These are phyloP conservation scores for Laguncularia racemosa DNA, from an alignment of 345 rosid genomes.

Conservation along the genomic window DNA sequence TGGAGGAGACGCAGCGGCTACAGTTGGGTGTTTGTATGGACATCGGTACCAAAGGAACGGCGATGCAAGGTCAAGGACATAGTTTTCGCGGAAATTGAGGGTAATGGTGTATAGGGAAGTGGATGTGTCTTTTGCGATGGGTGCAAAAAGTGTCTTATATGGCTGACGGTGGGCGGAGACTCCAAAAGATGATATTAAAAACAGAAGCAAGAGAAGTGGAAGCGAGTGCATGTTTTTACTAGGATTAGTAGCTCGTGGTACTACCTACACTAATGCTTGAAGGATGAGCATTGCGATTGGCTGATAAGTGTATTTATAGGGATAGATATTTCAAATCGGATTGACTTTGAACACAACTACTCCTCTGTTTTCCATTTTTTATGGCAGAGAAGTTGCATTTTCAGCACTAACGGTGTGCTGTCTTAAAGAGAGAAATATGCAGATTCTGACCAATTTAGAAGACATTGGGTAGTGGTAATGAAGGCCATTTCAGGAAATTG, in stretches of 20 bases:
- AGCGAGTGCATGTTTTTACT: neutral
- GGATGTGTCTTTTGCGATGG: slow-evolving; percentile 21
- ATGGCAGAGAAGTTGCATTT: too few species aligned
- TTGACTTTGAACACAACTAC: neutral
- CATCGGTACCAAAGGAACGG: slow-evolving; percentile 15
- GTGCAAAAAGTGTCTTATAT: slow-evolving; percentile 19
- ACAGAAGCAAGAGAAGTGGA: neutral
- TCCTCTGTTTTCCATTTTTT: too few species aligned
- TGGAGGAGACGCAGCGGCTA: slow-evolving; percentile 8
- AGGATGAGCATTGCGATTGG: neutral
- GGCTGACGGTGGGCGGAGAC: neutral
- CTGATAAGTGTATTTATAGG: neutral
- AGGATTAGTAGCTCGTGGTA: neutral
- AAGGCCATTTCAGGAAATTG: too few species aligned
- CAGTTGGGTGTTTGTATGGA: slow-evolving; percentile 6
- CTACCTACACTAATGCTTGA: neutral
- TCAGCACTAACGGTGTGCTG: too few species aligned
- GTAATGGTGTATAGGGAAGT: slow-evolving; percentile 23
- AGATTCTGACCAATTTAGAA: too few species aligned
- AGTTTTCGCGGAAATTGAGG: slow-evolving; percentile 16
- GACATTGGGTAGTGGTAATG: too few species aligned
- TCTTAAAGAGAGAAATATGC: too few species aligned
- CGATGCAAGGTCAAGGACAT: slow-evolving; percentile 15
- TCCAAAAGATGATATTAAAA: too few species aligned
- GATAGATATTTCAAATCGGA: neutral